These are phyloP conservation scores for Fusarium odoratissimum DNA, from an alignment of 2,329 filamentous ascomycete species.

Conservation along the genomic window DNA sequence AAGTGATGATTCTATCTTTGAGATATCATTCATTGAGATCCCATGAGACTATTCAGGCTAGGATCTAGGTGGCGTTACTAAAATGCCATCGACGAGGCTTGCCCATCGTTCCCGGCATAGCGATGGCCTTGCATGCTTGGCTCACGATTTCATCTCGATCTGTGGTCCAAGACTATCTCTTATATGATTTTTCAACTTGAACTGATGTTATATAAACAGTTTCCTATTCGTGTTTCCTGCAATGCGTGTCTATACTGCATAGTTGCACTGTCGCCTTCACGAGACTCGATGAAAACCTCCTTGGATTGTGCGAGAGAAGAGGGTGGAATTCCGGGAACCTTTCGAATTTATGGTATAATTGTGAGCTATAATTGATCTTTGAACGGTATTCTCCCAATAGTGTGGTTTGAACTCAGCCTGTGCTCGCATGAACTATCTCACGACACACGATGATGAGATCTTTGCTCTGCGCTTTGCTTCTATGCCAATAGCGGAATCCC, in stretches of 20 bases:
- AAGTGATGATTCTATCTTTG: not conserved
- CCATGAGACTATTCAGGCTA: not conserved
- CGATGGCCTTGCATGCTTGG: too few species aligned
- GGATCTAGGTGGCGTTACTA: not conserved
- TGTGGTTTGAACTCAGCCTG: not conserved
- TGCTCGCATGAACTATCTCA: not conserved
- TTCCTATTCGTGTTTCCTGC: not conserved
- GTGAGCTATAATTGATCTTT: not conserved
- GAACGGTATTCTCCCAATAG: not conserved
- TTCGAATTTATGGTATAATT: fast-evolving
- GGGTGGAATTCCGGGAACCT: too few species aligned
- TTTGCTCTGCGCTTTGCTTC: not conserved
- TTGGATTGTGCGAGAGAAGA: not conserved
- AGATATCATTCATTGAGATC: not conserved
- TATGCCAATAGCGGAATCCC: not conserved
- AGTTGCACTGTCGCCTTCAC: not conserved
- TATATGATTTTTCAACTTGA: fast-evolving
- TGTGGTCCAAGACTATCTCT: too few species aligned
- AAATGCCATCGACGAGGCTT: too few species aligned
- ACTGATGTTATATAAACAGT: not conserved
- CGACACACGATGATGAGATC: too few species aligned
- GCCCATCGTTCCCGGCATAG: not conserved
- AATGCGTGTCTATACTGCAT: not conserved
- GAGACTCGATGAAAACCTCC: not conserved
- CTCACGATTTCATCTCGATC: not conserved